Base-by-base conservation (phyloP, 2,329 filamentous ascomycete species). In the Chalaropsis thielavioides region DNA sequence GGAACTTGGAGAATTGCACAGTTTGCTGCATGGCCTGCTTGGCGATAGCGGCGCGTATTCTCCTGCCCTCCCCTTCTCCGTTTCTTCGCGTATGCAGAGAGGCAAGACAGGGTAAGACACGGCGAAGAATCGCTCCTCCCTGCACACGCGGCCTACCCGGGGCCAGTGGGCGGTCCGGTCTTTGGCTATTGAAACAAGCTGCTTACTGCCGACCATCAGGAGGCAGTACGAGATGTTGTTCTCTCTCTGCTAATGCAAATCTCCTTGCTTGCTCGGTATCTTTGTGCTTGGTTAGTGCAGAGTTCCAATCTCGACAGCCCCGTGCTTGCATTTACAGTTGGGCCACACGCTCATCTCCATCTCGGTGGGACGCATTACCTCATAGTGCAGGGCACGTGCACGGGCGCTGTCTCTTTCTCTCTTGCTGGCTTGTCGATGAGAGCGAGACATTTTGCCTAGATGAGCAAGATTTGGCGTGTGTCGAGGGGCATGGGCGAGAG, bases 291-390 rank as follows among this genome's bases (percentile, higher is more conserved):
- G 51, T 31, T 31, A 31, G 31, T 31, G 31, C 31, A 31, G 31
- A 31, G 13, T 35, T 56, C n/a, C 51, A 56, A 56, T 56, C 27
- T 56, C 51, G 27, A 35, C 51, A 13, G 51, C 41, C 0, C 24
- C 24, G 51, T 27, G 11, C 51, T 56, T 56, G 51, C 51, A 56
- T 56, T 17, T 31, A 56, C 51, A 56, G 51, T 24, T 56, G 27
- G 51, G 27, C 51, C 22, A 24, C 24, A 56, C 51, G 51, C 51
- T 56, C 51, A 56, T 56, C 27, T 56, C 51, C 51, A 56, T 56
- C 15, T n/a, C 22, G 24, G 51, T 56, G 51, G 51, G 51, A 56
- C 51, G 51, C 51, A 56, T 56, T 56, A 56, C 51, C 51, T 56
- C 51, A 56, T 56, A 56, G 51, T 35, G 27, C 51, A 56, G 51